Conservation (phyloP, 2,329 filamentous ascomycete genomes). For the Hymenoscyphus infarciens region DNA sequence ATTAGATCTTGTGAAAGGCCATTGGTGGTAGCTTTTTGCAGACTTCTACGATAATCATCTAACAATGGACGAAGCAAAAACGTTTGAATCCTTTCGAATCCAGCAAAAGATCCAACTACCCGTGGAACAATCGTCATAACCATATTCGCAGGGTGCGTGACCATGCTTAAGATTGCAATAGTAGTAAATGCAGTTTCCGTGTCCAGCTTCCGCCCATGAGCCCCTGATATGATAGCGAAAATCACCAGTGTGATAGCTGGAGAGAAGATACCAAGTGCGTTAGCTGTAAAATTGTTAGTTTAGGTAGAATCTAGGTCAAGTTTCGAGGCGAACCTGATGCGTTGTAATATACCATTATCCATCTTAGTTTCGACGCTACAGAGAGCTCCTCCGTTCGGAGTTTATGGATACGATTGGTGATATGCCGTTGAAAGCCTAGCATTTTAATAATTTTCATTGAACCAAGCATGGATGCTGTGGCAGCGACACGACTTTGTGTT, state of each 20-base stretch:
- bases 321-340: conserved; percentile 36
- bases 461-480: conserved; percentile 23
- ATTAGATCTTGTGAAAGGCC: background rate
- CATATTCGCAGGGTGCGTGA: conserved; percentile 15
- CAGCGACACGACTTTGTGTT: conserved; percentile 24
- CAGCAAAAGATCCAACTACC: no score
- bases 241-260: conserved; percentile 25
- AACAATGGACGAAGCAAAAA: background rate
- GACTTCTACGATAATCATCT: background rate
- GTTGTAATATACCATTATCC: conserved; percentile 42
- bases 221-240: conserved; percentile 18
- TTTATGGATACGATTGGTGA: conserved; percentile 33
- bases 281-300: conserved; percentile 18
- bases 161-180: conserved; percentile 22
- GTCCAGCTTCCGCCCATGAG: conserved; percentile 16
- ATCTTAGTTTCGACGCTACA: conserved; percentile 18
- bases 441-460: conserved; percentile 30
- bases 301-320: no score
- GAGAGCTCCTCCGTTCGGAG: conserved; percentile 37
- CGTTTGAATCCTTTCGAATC: no score
- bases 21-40: conserved; percentile 8
- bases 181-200: conserved; percentile 26
- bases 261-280: conserved; percentile 26
- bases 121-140: no score
- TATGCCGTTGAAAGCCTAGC: conserved; percentile 33